These are phyloP conservation scores for Scedosporium aurantiacum DNA, from an alignment of 2,329 filamentous ascomycete species.

Conservation along the genomic window DNA sequence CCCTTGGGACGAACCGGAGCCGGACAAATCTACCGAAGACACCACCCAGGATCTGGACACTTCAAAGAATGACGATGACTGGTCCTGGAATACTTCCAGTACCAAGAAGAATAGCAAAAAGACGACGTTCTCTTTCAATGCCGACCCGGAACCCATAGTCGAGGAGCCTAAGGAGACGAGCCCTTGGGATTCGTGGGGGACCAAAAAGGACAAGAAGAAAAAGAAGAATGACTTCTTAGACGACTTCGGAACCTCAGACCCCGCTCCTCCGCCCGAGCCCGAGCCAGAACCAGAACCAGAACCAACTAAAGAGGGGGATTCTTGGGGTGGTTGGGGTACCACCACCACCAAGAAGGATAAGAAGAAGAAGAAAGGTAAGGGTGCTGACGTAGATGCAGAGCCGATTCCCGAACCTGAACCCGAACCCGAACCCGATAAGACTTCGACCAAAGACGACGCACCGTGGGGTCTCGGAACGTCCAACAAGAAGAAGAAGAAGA, in stretches of 20 bases:
- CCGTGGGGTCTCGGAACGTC: background rate
- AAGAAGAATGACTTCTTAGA: constrained; percentile 20
- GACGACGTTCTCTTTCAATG: constrained; percentile 17
- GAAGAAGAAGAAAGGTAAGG: constrained; percentile 23
- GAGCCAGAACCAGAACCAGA: constrained; percentile 14
- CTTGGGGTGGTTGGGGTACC: constrained; percentile 19
- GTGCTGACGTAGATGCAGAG: constrained; percentile 8
- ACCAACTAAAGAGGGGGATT: constrained; percentile 15
- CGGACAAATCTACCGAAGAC: constrained; percentile 17
- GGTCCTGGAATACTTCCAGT: constrained; percentile 26
- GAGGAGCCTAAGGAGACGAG: constrained; percentile 19
- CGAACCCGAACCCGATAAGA: constrained; percentile 9
- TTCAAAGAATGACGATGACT: constrained; percentile 26
- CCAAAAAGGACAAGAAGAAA: constrained; percentile 21
- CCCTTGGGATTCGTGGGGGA: constrained; percentile 20
- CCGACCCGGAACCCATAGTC: constrained; percentile 15
- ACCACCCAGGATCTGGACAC: constrained; percentile 19
- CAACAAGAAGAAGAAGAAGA: constrained; percentile 12
- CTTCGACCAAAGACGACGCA: constrained; percentile 11
- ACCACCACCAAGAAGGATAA: constrained; percentile 22
- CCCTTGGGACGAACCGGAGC: constrained; percentile 16
- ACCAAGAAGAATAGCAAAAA: constrained; percentile 31
- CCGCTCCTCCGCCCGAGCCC: constrained; percentile 10
- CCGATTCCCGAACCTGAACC: constrained; percentile 10
- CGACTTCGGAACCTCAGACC: constrained; percentile 1